Percentiles rank a stretch among this genome's conserved stretches.
These are phyloP conservation scores for Puccinia triticina DNA, from an alignment of 1,284 basidiomycete genomes.

Conservation along the genomic window DNA sequence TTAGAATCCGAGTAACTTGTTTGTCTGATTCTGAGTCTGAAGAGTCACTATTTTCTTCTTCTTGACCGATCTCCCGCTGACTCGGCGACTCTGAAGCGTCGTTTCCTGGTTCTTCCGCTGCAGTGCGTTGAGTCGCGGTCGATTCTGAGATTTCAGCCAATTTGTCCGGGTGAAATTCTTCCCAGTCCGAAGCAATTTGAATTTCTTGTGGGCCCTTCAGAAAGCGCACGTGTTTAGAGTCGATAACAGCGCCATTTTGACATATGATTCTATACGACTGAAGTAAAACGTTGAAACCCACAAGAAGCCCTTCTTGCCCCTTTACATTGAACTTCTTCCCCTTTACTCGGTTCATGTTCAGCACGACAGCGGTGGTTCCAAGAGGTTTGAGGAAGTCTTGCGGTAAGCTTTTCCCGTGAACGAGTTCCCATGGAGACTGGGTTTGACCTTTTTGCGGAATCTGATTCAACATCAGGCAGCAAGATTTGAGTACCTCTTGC, in stretches of 20 bases:
- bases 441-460: not conserved
- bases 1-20: not conserved
- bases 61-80: not conserved
- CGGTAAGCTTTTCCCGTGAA: not conserved
- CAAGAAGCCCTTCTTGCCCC: not conserved
- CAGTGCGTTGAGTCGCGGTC: too few relatives aligned
- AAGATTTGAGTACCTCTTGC: too few relatives aligned
- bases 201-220: not conserved
- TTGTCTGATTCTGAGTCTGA: not conserved
- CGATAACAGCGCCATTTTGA: not conserved
- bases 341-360: not conserved
- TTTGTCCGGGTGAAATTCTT: not conserved
- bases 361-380: not conserved
- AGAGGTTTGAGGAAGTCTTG: not conserved
- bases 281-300: not conserved
- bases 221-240: not conserved
- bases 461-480: too few relatives aligned
- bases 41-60: not conserved
- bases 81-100: not conserved
- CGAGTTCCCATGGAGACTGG: not conserved
- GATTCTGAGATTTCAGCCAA: too few relatives aligned
- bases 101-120: not conserved
- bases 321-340: not conserved
- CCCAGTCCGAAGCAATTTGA: not conserved
- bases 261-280: not conserved